Evolutionary conservation across 768 basidiomycete species (phyloP).

Genomic region (Rubroboletus pulcherrimus): DNA sequence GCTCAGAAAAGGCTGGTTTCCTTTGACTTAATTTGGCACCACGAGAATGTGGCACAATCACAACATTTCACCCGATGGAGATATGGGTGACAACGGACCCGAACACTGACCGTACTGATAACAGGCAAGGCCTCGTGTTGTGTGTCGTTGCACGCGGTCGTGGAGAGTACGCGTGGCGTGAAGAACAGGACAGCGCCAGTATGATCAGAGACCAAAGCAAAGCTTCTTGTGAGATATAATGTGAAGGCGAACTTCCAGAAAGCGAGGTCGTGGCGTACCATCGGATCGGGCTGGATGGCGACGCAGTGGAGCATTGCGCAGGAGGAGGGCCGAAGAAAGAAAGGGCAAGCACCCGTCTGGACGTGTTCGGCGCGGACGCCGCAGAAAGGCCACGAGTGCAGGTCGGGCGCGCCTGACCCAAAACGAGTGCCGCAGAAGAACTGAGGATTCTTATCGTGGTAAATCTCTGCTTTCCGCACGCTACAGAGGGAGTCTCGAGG

Average conservation of each 20-base stretch:
- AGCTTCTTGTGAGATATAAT: neutral
- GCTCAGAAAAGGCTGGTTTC: neutral
- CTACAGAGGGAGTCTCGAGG: neutral
- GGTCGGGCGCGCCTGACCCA: conserved; percentile 4
- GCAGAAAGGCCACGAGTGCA: neutral
- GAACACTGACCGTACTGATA: conserved; percentile 9
- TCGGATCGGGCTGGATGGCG: conserved; percentile 1
- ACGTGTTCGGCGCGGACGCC: conserved; percentile 9
- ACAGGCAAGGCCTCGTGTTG: conserved; percentile 5
- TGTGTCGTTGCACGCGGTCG: neutral
- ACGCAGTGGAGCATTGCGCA: conserved; percentile 8
- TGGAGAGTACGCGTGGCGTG: neutral
- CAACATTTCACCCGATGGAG: neutral
- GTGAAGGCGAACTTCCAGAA: neutral
- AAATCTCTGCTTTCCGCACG: conserved; percentile 8
- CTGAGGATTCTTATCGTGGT: conserved; percentile 24
- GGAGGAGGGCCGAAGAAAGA: conserved; percentile 1
- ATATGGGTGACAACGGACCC: conserved; percentile 11
- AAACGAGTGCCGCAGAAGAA: conserved; percentile 3
- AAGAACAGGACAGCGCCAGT: neutral
- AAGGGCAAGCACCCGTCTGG: neutral
- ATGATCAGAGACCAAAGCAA: neutral
- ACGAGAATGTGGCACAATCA: neutral
- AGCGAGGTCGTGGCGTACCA: conserved; percentile 1
- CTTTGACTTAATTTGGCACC: conserved; percentile 1